phyloP scores from a whole-genome alignment of 2,329 filamentous ascomycete genomes.

The Zymoseptoria tritici region DNA sequence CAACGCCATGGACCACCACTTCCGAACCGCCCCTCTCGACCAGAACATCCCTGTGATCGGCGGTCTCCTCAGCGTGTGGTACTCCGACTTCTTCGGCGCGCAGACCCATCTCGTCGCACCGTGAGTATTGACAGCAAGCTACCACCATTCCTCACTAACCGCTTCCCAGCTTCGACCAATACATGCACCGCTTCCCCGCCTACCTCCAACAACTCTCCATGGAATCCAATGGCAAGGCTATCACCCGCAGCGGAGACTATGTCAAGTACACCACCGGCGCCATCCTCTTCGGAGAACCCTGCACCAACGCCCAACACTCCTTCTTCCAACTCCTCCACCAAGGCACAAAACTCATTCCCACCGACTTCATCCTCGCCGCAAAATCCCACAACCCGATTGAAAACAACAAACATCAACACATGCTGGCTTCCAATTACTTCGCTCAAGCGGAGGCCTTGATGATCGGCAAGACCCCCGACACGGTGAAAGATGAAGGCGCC shows the following conservation, averaged over 20 bases:
- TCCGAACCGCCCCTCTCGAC: constrained; percentile 80
- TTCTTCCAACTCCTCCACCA: constrained; percentile 99
- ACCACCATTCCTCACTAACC: constrained; percentile 16
- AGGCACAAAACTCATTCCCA: constrained; percentile 96
- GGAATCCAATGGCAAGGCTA: constrained; percentile 98
- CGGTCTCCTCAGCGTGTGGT: constrained; percentile 94
- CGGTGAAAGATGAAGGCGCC: constrained; percentile 69
- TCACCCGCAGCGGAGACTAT: constrained; percentile 77
- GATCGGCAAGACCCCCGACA: constrained; percentile 79
- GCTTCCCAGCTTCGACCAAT: constrained; percentile 79
- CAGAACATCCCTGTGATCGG: constrained; percentile 92
- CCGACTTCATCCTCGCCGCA: constrained; percentile 94
- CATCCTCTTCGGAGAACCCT: constrained; percentile 94
- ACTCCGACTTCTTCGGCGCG: constrained; percentile 96
- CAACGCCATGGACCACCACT: constrained; percentile 98
- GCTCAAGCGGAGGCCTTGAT: constrained; percentile 78
- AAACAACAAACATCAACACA: constrained; percentile 90
- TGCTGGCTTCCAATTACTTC: constrained; percentile 88
- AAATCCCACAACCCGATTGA: constrained; percentile 95
- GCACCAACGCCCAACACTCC: constrained; percentile 98
- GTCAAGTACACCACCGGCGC: constrained; percentile 97
- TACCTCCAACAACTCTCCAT: constrained; percentile 99
- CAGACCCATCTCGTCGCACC: constrained; percentile 96
- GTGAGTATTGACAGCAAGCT: constrained; percentile 45
- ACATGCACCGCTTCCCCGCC: constrained; percentile 96